These are phyloP conservation scores for Dactylellina drechsleri DNA, from an alignment of 2,329 filamentous ascomycete genomes.

Conservation along the genomic window DNA sequence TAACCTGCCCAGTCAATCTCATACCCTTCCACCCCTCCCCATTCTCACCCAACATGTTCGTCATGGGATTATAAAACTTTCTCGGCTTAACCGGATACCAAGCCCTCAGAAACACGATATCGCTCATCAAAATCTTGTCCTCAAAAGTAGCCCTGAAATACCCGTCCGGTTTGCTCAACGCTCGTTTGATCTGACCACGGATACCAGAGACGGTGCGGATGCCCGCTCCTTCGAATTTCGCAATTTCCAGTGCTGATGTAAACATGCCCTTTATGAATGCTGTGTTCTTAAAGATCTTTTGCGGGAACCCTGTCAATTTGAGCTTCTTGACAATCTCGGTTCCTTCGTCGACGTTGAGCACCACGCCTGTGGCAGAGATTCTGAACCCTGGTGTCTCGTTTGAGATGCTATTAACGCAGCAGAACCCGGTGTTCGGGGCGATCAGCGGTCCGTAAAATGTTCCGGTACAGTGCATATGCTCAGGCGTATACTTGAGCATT, in stretches of 20 bases:
- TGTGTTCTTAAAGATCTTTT: conserved; percentile 99
- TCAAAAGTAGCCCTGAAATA: conserved; percentile 98
- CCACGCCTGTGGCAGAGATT: conserved; percentile 91
- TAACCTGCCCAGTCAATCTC: conserved; percentile 92
- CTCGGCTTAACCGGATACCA: conserved; percentile 97
- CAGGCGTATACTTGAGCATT: conserved; percentile 98
- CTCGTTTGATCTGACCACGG: conserved; percentile 95
- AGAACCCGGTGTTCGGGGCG: conserved; percentile 94
- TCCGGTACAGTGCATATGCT: conserved; percentile 98
- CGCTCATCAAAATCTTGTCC: conserved; percentile 95
- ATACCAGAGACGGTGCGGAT: conserved; percentile 97
- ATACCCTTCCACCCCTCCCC: conserved; percentile 80
- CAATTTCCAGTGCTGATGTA: conserved; percentile 87
- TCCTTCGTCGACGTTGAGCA: conserved; percentile 91
- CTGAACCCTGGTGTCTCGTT: conserved; percentile 83
- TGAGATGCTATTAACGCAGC: conserved; percentile 88
- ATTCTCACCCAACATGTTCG: conserved; percentile 74
- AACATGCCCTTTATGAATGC: conserved; percentile 99
- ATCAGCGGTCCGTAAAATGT: conserved; percentile 96
- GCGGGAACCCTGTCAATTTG: conserved; percentile 90
- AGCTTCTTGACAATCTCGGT: conserved; percentile 99
- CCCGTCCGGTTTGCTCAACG: conserved; percentile 90
- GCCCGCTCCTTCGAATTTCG: conserved; percentile 95
- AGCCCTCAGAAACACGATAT: conserved; percentile 93
- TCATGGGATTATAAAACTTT: conserved; percentile 96